These are phyloP conservation scores for Panaeolus papilionaceus DNA, from an alignment of 768 basidiomycete species.

Conservation along the genomic window DNA sequence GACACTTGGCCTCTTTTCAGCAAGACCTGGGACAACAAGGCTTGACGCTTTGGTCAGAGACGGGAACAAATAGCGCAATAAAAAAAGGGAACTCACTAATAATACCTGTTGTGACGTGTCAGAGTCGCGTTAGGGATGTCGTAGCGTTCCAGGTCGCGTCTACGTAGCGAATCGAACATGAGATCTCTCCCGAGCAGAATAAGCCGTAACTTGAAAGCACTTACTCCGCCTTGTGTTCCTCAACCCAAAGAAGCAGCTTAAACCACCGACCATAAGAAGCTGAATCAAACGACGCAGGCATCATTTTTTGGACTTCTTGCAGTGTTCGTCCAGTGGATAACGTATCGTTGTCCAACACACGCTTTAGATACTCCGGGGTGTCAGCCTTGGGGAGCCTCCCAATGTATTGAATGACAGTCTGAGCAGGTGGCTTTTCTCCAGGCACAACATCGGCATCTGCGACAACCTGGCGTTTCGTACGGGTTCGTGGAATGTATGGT, in stretches of 20 bases:
- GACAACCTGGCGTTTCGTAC: constrained; percentile 34
- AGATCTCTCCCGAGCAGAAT: not conserved
- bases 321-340: constrained; percentile 32
- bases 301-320: constrained; percentile 34
- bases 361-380: constrained; percentile 44
- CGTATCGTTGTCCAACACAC: constrained; percentile 31
- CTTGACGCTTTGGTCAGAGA: constrained; percentile 21
- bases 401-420: constrained; percentile 50
- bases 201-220: constrained; percentile 19
- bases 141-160: constrained; percentile 46
- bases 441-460: constrained; percentile 42
- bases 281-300: constrained; percentile 47
- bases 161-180: constrained; percentile 25
- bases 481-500: constrained; percentile 52
- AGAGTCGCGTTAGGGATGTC: constrained; percentile 43
- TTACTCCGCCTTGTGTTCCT: constrained; percentile 54
- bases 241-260: constrained; percentile 60
- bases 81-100: constrained; percentile 40
- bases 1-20: constrained; percentile 63
- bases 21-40: constrained; percentile 48
- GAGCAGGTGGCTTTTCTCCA: constrained; percentile 48
- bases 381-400: constrained; percentile 41
- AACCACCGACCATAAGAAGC: constrained; percentile 52
- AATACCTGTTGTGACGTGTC: constrained; percentile 36
- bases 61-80: not conserved